Evolutionary conservation across 345 rosid genomes (phyloP), one percentile per base, ranked within the genome.

Genomic region (Eucalyptus sideroxylon): DNA sequence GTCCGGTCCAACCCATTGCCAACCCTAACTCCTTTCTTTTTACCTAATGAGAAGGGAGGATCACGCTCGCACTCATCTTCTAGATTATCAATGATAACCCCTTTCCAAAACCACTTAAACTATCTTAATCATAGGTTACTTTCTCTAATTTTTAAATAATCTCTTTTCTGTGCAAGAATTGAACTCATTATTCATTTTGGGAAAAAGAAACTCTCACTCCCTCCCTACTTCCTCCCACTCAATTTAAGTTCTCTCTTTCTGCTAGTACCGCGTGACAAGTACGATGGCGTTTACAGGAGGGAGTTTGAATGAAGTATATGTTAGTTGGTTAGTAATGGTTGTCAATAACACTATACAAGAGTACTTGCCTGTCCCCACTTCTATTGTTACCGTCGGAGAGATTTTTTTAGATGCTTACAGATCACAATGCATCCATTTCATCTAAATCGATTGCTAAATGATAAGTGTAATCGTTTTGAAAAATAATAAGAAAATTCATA

Each of bases 1-100:
- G 92, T 90, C 90, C 56, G 86, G 91, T 93, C 93, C 93, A 93
- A 91, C 92, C 88, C 92, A 90, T 88, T 77, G 88, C 93, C 91
- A 93, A 87, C 89, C 91, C 60, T 86, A 37, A 72, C 50, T 86
- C 62, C 83, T 81, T 49, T 4, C 27, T 49, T 89, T 77, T 77
- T 40, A 40, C 47, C 85, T 11, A 77, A 40, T 77, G 30, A 40
- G 16, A 21, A 77, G 83, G 83, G 30, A 40, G 47, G 85, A 77
- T 77, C 85, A 6, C 47, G 27, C 15, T 77, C 27, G 85, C 47
- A 77, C 47, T 37, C 85, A 77, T 77, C 83, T 37, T 77, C 83
- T 21, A 77, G 83, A 77, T 37, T 6, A 19, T 77, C 85, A 77
- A 77, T 77, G 85, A 40, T 77, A 77, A 77, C 85, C 85, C 47